Base-by-base conservation (phyloP, 306 rosid species). In the Dalbergia cochinchinensis region DNA sequence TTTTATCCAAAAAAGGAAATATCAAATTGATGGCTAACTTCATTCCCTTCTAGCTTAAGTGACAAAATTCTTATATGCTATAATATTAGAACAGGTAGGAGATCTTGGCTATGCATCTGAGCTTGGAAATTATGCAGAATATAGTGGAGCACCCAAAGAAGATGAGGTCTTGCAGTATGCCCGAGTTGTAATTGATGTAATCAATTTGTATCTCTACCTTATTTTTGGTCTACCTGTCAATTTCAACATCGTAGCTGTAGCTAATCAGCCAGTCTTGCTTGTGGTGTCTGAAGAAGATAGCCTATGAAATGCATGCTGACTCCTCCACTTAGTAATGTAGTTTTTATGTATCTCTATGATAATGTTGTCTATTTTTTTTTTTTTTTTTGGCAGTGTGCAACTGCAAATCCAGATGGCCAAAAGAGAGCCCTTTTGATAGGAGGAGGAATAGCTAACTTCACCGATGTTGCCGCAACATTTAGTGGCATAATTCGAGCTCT, bases 111-210 rank as follows among this genome's bases (percentile, higher is more conserved):
- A 77, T 80, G 99, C 99, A 74, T 44, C 89, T 59, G 99, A 94
- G 76, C 99, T 94, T 70, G 97, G 99, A 85, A 94, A 94, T 85
- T 94, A 94, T 69, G 99, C 99, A n/a, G 99, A 94, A 85, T 94
- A 92, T 53, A 92, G 99, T 22, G 99, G 99, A 63, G 99, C 99
- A 62, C 99, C 99, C 76, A 94, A 94, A 9, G 99, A 94, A 85
- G 99, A 94, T 31, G 97, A 94, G 83, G 99, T 94, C 74, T 85
- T 94, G 85, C 99, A 92, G 82, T 92, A 94, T 12, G 99, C 97
- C 76, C 85, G 99, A 88, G 99, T 94, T 87, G 97, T 94, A n/a
- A 90, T 94, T 70, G 99, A 94, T 86, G 97, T 94, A 89, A 88
- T 68, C 64, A 66, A 53, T 77, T 68, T 51, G 33, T 63, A 69